These are phyloP conservation scores for Nicotiana undulata DNA, from an alignment of 257 asterid genomes.

Conservation along the genomic window DNA sequence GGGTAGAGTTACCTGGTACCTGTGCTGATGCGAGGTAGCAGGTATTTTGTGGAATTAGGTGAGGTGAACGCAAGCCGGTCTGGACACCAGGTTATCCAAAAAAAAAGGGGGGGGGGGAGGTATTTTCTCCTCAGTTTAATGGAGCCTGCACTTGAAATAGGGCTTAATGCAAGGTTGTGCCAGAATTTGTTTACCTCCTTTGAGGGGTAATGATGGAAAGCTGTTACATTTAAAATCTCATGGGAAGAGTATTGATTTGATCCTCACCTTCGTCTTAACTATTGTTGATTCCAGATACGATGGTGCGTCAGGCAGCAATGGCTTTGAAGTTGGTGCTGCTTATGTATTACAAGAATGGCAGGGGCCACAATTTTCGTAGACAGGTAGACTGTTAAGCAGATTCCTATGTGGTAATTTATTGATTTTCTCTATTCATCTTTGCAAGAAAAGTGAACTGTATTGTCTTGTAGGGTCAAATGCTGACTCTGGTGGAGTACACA, in stretches of 20 bases:
- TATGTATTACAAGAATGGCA: constrained; percentile 70
- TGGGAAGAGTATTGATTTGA: neutral
- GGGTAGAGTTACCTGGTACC: too few species aligned
- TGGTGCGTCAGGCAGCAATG: constrained; percentile 85
- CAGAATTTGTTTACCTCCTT: neutral
- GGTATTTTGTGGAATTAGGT: too few species aligned
- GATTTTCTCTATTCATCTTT: neutral
- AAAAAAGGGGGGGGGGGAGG: too few species aligned
- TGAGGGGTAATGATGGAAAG: neutral
- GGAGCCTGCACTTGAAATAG: too few species aligned
- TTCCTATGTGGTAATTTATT: constrained; percentile 1
- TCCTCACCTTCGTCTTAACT: neutral
- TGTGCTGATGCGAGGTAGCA: too few species aligned
- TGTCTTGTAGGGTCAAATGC: constrained; percentile 70
- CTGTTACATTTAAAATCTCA: neutral
- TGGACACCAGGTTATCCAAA: too few species aligned
- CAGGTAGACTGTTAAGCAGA: constrained; percentile 40
- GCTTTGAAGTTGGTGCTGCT: constrained; percentile 59
- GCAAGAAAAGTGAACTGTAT: constrained; percentile 2
- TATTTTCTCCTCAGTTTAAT: too few species aligned
- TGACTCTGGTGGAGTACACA: constrained; percentile 78
- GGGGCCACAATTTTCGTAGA: constrained; percentile 84
- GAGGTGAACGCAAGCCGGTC: too few species aligned
- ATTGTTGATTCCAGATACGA: constrained; percentile 49
- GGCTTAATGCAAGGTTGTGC: too few species aligned